phyloP scores from a whole-genome alignment of 2,329 filamentous ascomycete species.

The Nemania bipapillata region DNA sequence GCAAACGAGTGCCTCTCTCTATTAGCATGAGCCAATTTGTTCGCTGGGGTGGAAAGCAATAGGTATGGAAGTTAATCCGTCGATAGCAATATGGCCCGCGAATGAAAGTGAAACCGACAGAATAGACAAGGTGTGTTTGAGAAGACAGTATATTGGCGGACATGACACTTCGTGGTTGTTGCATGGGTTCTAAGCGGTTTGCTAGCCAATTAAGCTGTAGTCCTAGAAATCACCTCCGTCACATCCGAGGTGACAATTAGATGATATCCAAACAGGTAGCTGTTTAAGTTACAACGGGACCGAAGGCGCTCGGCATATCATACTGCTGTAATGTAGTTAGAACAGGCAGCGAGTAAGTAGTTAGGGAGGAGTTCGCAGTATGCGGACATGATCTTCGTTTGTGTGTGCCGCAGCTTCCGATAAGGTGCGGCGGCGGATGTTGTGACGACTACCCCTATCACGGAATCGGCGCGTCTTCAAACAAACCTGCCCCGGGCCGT shows the following conservation, averaged over 20 bases:
- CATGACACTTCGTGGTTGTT: background rate
- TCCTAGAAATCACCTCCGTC: background rate
- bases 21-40: slow-evolving; percentile 42
- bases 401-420: background rate
- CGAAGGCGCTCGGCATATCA: background rate
- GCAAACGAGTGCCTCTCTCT: slow-evolving; percentile 60
- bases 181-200: background rate
- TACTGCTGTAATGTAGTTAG: background rate
- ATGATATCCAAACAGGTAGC: background rate
- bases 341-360: too few relatives aligned
- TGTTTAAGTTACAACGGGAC: background rate
- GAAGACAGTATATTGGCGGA: background rate
- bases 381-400: background rate
- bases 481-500: slow-evolving; percentile 9
- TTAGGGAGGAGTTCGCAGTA: background rate
- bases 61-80: background rate
- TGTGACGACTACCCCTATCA: slow-evolving; percentile 29
- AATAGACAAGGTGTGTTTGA: background rate
- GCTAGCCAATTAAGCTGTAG: too few relatives aligned
- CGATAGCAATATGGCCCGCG: too few relatives aligned
- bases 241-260: background rate
- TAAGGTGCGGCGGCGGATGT: background rate
- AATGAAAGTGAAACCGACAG: background rate
- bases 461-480: slow-evolving; percentile 30
- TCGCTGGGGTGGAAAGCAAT: background rate